Base-by-base conservation (phyloP, 2,329 filamentous ascomycete species). In the Metarhizium sp. region DNA sequence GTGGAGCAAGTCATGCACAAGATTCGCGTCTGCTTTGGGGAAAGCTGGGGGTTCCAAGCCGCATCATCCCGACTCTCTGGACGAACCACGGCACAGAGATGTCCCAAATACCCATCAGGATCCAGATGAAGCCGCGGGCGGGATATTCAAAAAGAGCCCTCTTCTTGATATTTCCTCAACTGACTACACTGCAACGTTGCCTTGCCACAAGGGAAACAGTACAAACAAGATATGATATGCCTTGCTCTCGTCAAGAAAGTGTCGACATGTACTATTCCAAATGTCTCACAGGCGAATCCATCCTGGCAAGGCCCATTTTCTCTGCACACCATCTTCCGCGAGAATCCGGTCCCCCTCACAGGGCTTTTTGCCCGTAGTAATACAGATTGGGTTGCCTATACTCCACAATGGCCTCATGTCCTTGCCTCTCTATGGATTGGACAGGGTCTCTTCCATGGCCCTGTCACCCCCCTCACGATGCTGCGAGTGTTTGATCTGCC, bases 381-480 rank as follows among this genome's bases (percentile, higher is more conserved):
- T 32, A 40, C 8, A 36, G 34, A 40, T 14, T 16, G 3, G 38
- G 11, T 11, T 40, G 38, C 11, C 29, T 51, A 25, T 32, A 38
- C 48, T 52, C 32, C 47, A 25, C 49, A 52, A 50, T 55, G 49
- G 52, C 49, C 20, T 50, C 55, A 25, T 55, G 40, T 55, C 40
- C 43, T 45, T 10, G 36, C 42, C 8, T 57, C 43, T 43, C 43
- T 50, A 20, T 49, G 20, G 43, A 38, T 55, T 52, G 29, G 45
- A 14, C 43, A 7, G 34, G 25, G 32, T 10, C 18, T 40, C 45
- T 25, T 14, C 16, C 40, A 6, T 43, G 2, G 14, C 43, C 6
- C n/a, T 25, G 20, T 30, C 20, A 3, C 25, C 25, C 13, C 45
- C 25, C 45, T n/a, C 46, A 53, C 38, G 13, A 40, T 11, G 38